Base-by-base conservation (phyloP, 2,329 filamentous ascomycete genomes). In the Fusarium sororula region DNA sequence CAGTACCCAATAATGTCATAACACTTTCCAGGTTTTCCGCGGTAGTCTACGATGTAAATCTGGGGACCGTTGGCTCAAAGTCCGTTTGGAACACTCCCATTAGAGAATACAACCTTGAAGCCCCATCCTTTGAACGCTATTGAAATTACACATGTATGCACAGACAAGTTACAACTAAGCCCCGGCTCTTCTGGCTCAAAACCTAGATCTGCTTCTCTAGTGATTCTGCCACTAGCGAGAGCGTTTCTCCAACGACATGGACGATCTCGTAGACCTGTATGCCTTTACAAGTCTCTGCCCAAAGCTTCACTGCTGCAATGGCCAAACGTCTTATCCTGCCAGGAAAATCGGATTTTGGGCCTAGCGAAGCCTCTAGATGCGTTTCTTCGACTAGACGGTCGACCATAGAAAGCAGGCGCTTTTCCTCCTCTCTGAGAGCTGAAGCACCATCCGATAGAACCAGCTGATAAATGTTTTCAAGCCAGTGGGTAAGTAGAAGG, bases 261-360 rank as follows among this genome's bases (percentile, higher is more conserved):
- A 72, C 70, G 26, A 72, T 71, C 38, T 72, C 69, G 48, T 71
- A 72, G 6, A 72, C 67, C 18, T 72, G 69, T 22, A 66, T 66
- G 4, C 69, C 69, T 32, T 71, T 70, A 11, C 70, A 72, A 4
- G 69, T 72, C 35, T 70, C 67, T 5, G 69, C 69, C 69, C 69
- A 72, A 37, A 72, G 57, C 12, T 64, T 54, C 18, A 53, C 55
- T 35, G 60, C 58, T 26, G 37, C 53, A 11, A 64, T 55, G 12
- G 69, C 67, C 44, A 72, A n/a, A 10, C 44, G 42, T 20, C 61
- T 39, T 30, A 71, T 66, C 5, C 47, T 67, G 38, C 39, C 38
- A 8, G 58, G n/a, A 20, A 55, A 41, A 14, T 61, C 48, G 6
- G 37, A 42, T 24, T 41, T 55, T 6, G 47, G 37, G 8, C 38